These are phyloP conservation scores for Sporothrix schenckii DNA, from an alignment of 2,329 filamentous ascomycete species.

Conservation along the genomic window DNA sequence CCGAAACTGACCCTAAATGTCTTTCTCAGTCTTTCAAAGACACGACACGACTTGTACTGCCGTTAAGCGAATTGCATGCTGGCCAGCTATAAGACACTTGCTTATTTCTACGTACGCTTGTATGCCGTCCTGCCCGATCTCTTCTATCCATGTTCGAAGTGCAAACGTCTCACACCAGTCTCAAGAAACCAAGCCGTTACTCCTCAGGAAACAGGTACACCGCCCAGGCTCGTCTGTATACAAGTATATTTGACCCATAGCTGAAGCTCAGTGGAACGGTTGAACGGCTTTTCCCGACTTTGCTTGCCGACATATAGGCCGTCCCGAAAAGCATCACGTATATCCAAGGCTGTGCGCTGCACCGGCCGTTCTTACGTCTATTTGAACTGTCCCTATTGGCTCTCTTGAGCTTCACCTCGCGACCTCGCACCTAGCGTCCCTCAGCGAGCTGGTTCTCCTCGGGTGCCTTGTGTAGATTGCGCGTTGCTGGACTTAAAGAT, in stretches of 20 bases:
- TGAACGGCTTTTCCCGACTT: background rate
- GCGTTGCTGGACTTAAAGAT: background rate
- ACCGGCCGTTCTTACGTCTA: background rate
- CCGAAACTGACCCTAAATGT: slow-evolving; percentile 7
- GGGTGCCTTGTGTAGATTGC: background rate
- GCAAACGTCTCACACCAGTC: slow-evolving; percentile 1
- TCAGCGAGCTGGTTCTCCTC: slow-evolving; percentile 4
- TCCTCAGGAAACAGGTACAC: too few relatives aligned
- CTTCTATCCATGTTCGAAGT: background rate
- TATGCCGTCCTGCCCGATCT: background rate
- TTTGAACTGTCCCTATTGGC: background rate
- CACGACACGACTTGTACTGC: background rate
- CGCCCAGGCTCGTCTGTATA: too few relatives aligned
- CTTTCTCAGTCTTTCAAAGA: background rate
- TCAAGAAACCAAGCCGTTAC: background rate
- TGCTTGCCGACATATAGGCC: slow-evolving; percentile 19
- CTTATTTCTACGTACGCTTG: background rate
- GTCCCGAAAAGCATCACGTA: background rate
- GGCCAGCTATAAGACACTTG: background rate
- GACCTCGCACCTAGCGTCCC: slow-evolving; percentile 19
- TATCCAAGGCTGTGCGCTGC: background rate
- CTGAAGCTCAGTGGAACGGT: too few relatives aligned
- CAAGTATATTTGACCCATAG: too few relatives aligned
- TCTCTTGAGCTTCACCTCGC: slow-evolving; percentile 16
- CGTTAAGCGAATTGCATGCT: background rate